Percentiles rank a stretch among this genome's conserved stretches.
Evolutionary conservation across 306 rosid species (phyloP).

Genomic region (Neltuma alba): DNA sequence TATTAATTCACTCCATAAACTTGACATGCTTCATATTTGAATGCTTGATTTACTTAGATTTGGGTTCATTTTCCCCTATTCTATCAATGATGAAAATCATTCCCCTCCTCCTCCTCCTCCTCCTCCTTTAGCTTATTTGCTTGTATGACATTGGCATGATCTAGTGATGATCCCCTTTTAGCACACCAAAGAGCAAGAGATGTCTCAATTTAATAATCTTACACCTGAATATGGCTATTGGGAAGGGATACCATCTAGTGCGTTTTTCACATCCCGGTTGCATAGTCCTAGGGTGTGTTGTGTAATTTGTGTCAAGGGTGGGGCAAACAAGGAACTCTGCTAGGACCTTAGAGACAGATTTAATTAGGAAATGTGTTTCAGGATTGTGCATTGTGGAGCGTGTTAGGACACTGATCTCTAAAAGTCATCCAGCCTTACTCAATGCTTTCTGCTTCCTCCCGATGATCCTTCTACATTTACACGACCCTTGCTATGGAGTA

Average conservation of each 20-base stretch:
- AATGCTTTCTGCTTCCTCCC: not conserved
- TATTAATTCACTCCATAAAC: not conserved
- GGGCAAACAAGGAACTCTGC: not conserved
- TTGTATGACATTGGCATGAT: not conserved
- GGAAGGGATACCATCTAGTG: constrained; percentile 15
- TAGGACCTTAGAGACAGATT: not conserved
- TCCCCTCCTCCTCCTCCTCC: too few relatives aligned
- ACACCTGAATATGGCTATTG: constrained; percentile 3
- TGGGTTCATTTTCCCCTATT: constrained; percentile 21
- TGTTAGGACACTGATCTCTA: not conserved
- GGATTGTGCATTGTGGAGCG: constrained; percentile 5
- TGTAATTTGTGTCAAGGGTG: not conserved
- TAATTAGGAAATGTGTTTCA: not conserved
- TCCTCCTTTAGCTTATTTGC: not conserved
- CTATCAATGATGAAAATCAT: not conserved
- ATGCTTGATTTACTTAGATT: not conserved
- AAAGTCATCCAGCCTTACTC: constrained; percentile 9
- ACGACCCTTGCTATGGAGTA: not conserved
- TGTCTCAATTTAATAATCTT: not conserved
- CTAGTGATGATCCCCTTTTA: constrained; percentile 12
- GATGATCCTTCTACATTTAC: not conserved
- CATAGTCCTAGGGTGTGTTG: not conserved
- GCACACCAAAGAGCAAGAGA: not conserved
- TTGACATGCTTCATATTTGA: not conserved
- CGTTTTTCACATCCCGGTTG: not conserved